Conservation (phyloP, 371 early-diverging fungal genomes). For the Synchytrium microbalum region DNA sequence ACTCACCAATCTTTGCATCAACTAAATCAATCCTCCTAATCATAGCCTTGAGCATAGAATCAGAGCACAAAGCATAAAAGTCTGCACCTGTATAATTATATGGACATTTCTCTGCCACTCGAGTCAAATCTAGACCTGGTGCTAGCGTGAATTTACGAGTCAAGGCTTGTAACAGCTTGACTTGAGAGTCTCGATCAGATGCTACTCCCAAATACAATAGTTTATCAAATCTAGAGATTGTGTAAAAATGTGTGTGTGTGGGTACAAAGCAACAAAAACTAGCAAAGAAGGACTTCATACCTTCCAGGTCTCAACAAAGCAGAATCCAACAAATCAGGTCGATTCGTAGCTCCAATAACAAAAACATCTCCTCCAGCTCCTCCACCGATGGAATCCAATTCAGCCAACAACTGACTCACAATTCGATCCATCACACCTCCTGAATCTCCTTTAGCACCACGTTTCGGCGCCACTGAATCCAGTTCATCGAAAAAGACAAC, state of each 20-base stretch:
- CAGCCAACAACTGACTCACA: constrained; percentile 90
- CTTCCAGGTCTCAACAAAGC: constrained; percentile 94
- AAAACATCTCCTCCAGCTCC: constrained; percentile 79
- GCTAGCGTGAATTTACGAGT: constrained; percentile 89
- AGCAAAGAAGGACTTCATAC: constrained; percentile 25
- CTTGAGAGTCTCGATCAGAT: constrained; percentile 74
- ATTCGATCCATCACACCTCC: constrained; percentile 99
- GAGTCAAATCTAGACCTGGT: constrained; percentile 61
- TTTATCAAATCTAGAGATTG: constrained; percentile 89
- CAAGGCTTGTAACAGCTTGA: constrained; percentile 81
- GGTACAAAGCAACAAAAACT: constrained; percentile 6
- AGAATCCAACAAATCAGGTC: constrained; percentile 97
- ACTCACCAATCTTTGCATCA: constrained; percentile 53
- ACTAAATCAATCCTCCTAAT: constrained; percentile 73
- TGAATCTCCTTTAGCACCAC: constrained; percentile 93
- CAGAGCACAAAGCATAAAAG: constrained; percentile 94
- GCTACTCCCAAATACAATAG: constrained; percentile 89
- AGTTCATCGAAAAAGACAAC: constrained; percentile 99
- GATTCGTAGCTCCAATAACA: constrained; percentile 99
- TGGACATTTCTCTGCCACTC: constrained; percentile 75
- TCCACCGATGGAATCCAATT: constrained; percentile 85
- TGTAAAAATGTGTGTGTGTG: neutral
- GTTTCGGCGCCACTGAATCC: constrained; percentile 96
- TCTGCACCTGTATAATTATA: constrained; percentile 95
- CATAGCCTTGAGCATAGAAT: constrained; percentile 94